Evolutionary conservation across 1,284 basidiomycete genomes (phyloP).

Genomic region (Anthracocystis panici-leucophaei): DNA sequence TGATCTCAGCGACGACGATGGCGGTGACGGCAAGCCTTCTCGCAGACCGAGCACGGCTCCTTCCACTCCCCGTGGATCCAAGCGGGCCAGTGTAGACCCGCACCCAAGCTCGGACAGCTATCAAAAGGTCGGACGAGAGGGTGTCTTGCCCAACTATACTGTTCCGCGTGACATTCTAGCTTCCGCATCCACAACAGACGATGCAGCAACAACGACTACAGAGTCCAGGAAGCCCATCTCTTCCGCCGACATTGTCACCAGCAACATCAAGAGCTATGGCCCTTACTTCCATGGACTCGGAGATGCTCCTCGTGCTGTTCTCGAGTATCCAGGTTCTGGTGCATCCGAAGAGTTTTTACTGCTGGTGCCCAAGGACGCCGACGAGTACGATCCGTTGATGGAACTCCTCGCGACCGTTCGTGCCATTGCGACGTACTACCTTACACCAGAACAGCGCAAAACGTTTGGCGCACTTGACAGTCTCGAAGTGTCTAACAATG

Average conservation of each 20-base stretch:
- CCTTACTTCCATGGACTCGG: constrained; percentile 55
- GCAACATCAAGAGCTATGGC: constrained; percentile 50
- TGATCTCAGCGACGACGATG: constrained; percentile 17
- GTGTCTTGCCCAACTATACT: constrained; percentile 43
- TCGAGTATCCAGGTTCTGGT: constrained; percentile 59
- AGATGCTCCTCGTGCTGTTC: constrained; percentile 40
- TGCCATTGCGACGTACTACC: constrained; percentile 58
- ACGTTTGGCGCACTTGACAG: constrained; percentile 62
- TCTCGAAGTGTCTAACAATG: constrained; percentile 57
- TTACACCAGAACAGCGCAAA: constrained; percentile 47
- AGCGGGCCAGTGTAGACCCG: constrained; percentile 46
- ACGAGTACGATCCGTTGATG: constrained; percentile 68
- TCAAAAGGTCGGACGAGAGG: constrained; percentile 46
- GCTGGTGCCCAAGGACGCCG: constrained; percentile 59
- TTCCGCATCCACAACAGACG: constrained; percentile 1
- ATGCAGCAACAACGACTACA: not conserved
- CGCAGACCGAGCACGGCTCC: constrained; percentile 23
- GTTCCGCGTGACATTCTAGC: constrained; percentile 48
- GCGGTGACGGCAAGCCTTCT: constrained; percentile 6
- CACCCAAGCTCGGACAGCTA: constrained; percentile 42
- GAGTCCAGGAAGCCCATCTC: constrained; percentile 16
- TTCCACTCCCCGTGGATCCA: constrained; percentile 37
- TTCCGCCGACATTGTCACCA: constrained; percentile 39
- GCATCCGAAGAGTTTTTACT: constrained; percentile 57
- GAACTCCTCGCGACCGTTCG: constrained; percentile 62